These are phyloP conservation scores for Chaetomiaceae sp. DNA, from an alignment of 2,329 filamentous ascomycete species.

Conservation along the genomic window DNA sequence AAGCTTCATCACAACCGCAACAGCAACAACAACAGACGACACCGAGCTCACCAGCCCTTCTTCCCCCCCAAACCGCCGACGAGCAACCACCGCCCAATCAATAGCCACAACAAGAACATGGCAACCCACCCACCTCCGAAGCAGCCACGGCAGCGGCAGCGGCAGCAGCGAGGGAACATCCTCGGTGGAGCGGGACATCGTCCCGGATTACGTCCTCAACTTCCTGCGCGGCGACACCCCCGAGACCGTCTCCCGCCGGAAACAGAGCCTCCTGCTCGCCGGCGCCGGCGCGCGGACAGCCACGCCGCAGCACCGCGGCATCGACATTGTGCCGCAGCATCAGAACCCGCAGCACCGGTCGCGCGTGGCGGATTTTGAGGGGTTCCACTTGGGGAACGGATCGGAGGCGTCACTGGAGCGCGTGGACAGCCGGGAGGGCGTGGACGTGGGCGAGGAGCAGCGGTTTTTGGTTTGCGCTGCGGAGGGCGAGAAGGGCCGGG, in stretches of 20 bases:
- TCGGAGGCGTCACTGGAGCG: conserved; percentile 2
- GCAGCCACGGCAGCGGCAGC: conserved; percentile 12
- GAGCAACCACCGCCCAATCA: conserved; percentile 17
- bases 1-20: conserved; percentile 25
- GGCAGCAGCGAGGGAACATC: conserved; percentile 18
- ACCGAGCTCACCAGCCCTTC: conserved; percentile 25
- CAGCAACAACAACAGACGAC: conserved; percentile 11
- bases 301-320: conserved; percentile 15
- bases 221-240: conserved; percentile 32
- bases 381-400: conserved; percentile 5
- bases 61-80: conserved; percentile 18
- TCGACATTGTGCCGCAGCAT: conserved; percentile 29
- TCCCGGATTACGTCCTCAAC: conserved; percentile 54
- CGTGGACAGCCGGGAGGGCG: conserved; percentile 4
- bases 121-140: not conserved
- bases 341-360: conserved; percentile 32
- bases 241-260: not conserved
- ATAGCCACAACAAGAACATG: conserved; percentile 8
- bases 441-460: conserved; percentile 17
- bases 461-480: conserved; percentile 13
- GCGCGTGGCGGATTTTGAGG: conserved; percentile 34
- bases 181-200: conserved; percentile 34
- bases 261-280: not conserved
- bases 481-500: conserved; percentile 39
- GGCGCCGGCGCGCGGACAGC: not conserved